Base-by-base conservation (phyloP, 495 filamentous ascomycete species). In the Aspergillus steynii region DNA sequence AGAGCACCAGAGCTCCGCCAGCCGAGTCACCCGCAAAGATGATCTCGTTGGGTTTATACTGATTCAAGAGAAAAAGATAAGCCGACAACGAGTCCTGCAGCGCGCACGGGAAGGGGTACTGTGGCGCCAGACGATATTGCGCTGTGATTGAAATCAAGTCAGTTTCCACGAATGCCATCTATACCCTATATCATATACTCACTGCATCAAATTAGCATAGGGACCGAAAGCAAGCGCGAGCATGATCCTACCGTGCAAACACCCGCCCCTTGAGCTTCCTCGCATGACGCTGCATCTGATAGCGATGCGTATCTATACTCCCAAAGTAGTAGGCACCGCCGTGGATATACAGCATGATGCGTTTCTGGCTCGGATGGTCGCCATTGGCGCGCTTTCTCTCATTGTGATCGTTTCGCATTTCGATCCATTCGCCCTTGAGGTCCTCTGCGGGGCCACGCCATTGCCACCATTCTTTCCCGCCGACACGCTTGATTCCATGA, bases 241-340 rank as follows among this genome's bases (percentile, higher is more conserved):
- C 29, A 10, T 20, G 26, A 57, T 45, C 73, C 55, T 68, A 78
- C 76, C 82, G 94, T 42, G 94, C 92, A 76, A 97, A 84, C 15
- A 96, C 90, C 52, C 91, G 83, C 29, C 92, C 94, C 69, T 92
- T 91, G 56, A 98, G 77, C 77, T 97, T 97, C 58, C 95, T 83
- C 56, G 94, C 94, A 83, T 97, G 92, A 47, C 94, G 82, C 75
- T 98, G 94, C 80, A 98, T 86, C 79, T 96, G 93, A 74, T 97
- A 97, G 26, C 94, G 87, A 79, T 98, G 94, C 69, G 94, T 92
- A 68, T 97, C 93, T 27, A 97, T 85, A 66, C 91, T 96, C 1
- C 94, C 94, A 68, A 98, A 98, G 66, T 86, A 91, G 68, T 90
- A 91, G 29, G 88, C 88, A 2, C 88, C 88, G 4, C 94, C 94